Evolutionary conservation across 139 green algal species (phyloP).

Genomic region (Trebouxia sp.): DNA sequence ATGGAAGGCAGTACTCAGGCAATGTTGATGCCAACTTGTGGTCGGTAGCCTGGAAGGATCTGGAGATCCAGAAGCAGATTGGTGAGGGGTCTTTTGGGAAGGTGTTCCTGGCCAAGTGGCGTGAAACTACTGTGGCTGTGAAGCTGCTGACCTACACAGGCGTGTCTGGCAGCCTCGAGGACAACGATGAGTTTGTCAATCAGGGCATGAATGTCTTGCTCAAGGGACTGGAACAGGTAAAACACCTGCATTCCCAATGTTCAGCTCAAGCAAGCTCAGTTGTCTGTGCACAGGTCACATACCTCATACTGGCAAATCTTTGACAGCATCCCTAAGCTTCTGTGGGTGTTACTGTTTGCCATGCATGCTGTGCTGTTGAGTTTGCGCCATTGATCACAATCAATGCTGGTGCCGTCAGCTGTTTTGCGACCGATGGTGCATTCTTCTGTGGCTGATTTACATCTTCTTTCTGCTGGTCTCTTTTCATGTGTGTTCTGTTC

Average conservation of each 20-base stretch:
- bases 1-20: constrained; percentile 6
- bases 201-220: constrained; percentile 32
- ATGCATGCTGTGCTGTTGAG: neutral
- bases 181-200: constrained; percentile 39
- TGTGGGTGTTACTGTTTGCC: neutral
- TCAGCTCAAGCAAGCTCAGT: no score
- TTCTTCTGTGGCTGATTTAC: no score
- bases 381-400: no score
- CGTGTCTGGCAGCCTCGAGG: constrained; percentile 7
- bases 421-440: no score
- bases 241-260: neutral
- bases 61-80: constrained; percentile 60
- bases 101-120: constrained; percentile 68
- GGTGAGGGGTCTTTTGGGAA: constrained; percentile 68
- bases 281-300: no score
- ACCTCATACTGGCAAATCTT: no score
- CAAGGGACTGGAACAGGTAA: constrained; percentile 32
- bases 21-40: constrained; percentile 26
- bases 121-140: constrained; percentile 63
- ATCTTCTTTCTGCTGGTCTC: neutral
- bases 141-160: constrained; percentile 54
- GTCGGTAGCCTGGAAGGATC: constrained; percentile 41
- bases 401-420: no score
- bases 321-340: no score
- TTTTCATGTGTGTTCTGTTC: no score